Conservation (phyloP, 164 flowering plant genomes). For the Vitis labrusca region DNA sequence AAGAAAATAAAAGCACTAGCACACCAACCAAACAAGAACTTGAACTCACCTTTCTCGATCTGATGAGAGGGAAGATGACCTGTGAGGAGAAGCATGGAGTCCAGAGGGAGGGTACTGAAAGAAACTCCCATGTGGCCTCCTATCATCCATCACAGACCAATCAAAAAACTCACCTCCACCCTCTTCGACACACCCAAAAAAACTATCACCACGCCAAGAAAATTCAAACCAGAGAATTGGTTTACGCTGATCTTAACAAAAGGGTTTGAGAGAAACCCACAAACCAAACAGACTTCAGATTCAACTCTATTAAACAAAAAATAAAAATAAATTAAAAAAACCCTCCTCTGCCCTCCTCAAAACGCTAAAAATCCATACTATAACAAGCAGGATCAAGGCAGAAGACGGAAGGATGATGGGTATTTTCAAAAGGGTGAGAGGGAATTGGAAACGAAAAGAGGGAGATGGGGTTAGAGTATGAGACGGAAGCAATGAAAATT, state of each 20-base stretch:
- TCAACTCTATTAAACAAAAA: no score
- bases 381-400: no score
- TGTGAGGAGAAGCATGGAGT: conserved; percentile 64
- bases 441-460: no score
- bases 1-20: neutral
- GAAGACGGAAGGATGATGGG: no score
- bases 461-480: neutral
- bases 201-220: neutral
- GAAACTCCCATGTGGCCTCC: conserved; percentile 67
- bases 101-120: conserved; percentile 77
- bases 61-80: conserved; percentile 52
- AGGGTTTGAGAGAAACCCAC: no score
- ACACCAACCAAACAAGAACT: neutral
- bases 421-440: no score
- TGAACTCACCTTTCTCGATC: conserved; percentile 68
- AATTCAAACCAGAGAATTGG: neutral
- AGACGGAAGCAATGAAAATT: neutral
- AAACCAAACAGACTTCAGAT: no score
- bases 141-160: conserved; percentile 54
- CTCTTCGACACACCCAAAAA: neutral
- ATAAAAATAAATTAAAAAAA: no score
- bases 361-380: no score
- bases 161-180: neutral
- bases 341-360: no score
- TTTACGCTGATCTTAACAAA: no score